A percentile compares a stretch with the other conserved stretches of the same genome.
Evolutionary conservation across 2,329 filamentous ascomycete species (phyloP).

Genomic region (Sclerotinia subarctica): DNA sequence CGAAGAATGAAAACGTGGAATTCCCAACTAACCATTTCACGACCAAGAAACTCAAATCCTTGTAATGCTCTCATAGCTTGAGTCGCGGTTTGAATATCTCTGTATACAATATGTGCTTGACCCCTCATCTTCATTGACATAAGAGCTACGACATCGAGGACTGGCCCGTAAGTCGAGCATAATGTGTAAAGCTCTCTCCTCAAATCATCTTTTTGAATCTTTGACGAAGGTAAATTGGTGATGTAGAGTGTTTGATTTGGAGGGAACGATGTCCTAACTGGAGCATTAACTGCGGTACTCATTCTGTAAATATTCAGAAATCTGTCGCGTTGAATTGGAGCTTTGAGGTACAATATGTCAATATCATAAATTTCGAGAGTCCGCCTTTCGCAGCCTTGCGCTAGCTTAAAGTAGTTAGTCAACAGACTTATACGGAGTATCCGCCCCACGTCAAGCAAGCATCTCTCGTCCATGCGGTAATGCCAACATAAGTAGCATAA

Average conservation of each 20-base stretch:
- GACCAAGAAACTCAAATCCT: conserved; percentile 80
- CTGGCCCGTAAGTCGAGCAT: conserved; percentile 88
- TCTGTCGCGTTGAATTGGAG: conserved; percentile 8
- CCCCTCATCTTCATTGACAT: conserved; percentile 92
- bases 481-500: conserved; percentile 20
- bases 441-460: conserved; percentile 15
- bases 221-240: conserved; percentile 78
- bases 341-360: background rate
- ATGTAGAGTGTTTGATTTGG: conserved; percentile 86
- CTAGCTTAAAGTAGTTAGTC: conserved; percentile 16
- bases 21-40: conserved; percentile 67
- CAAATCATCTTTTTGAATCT: conserved; percentile 85
- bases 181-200: conserved; percentile 86
- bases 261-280: conserved; percentile 40
- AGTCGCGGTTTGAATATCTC: conserved; percentile 85
- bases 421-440: background rate
- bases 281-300: background rate
- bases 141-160: conserved; percentile 86
- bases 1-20: background rate
- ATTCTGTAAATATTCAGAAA: conserved; percentile 3
- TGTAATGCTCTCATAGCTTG: conserved; percentile 89
- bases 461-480: conserved; percentile 17
- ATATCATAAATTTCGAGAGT: conserved; percentile 14
- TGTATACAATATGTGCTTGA: conserved; percentile 89
- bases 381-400: conserved; percentile 19